phyloP scores from a whole-genome alignment of 2,329 filamentous ascomycete genomes.

The Stromatinia cepivora region DNA sequence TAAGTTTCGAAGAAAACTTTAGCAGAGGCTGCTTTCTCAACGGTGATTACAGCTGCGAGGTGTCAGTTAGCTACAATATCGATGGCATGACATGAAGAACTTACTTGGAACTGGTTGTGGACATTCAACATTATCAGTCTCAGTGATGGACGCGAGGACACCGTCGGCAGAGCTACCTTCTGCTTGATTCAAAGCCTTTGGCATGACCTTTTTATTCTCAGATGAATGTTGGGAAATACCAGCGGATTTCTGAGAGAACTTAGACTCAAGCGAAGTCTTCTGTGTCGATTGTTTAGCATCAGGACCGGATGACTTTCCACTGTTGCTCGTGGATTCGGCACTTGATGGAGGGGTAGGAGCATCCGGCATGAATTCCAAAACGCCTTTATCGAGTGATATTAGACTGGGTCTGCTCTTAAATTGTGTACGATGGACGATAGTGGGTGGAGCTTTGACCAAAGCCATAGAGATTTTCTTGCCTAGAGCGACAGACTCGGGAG shows the following conservation, averaged over 20 bases:
- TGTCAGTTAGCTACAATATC: conserved; percentile 1
- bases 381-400: conserved; percentile 42
- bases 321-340: conserved; percentile 34
- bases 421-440: conserved; percentile 46
- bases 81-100: not conserved
- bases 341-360: conserved; percentile 34
- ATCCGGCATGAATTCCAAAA: conserved; percentile 32
- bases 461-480: conserved; percentile 45
- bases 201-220: conserved; percentile 35
- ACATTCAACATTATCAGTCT: conserved; percentile 27
- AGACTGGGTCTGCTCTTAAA: conserved; percentile 44
- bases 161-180: conserved; percentile 33
- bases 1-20: conserved; percentile 86
- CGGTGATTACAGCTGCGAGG: conserved; percentile 51
- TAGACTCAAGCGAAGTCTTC: conserved; percentile 46
- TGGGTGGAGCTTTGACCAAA: conserved; percentile 45
- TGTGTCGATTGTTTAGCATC: conserved; percentile 37
- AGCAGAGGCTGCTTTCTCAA: conserved; percentile 75
- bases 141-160: conserved; percentile 37
- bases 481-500: conserved; percentile 4
- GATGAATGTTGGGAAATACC: conserved; percentile 35
- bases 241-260: conserved; percentile 40
- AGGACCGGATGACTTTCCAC: conserved; percentile 37
- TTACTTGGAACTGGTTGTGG: conserved; percentile 38
- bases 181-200: conserved; percentile 27